Base-by-base conservation (phyloP, 2,329 filamentous ascomycete species). In the Aureobasidium sp. region DNA sequence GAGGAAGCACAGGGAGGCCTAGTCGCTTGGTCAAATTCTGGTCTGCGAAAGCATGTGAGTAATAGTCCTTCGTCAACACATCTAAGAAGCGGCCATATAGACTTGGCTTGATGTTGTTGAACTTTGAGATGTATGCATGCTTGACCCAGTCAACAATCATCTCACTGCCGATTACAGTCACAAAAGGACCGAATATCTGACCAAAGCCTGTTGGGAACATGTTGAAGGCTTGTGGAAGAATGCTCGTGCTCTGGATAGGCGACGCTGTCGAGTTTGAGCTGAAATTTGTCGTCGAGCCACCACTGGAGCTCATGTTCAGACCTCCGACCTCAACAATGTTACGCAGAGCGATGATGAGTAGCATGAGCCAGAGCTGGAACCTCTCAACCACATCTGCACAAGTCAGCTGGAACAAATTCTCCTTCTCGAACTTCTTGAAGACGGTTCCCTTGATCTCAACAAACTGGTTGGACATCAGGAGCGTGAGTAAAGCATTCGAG, bases 401-500 rank as follows among this genome's bases (percentile, higher is more conserved):
- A 0, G 93, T 96, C 15, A 99, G 81, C 73, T 99, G 94, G 71
- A 99, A 99, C 0, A 96, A 79, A 67, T 96, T 97, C 71, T 99
- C 94, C 73, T 97, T 97, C 69, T 99, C 94, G 66, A 97, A 96
- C 64, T 93, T 94, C 78, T 99, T 97, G 80, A 99, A 99, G 0
- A 99, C 95, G 0, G 92, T 95, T 64, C 90, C 90, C 72, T 99
- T 99, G 79, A 99, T 96, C 76, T 99, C 94, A 47, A 99, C 94
- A 69, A 99, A 99, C 71, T 99, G 95, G 71, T 97, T 99, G 7
- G 92, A 97, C 72, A 99, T 85, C 1, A 99, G 80, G 0, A 99
- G 82, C 0, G 94, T 97, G 37, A 99, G 81, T 5, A 99, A 79
- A 0, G 94, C 93, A 70, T 99, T 99, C 0, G 92, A 97, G 74